Evolutionary conservation across 331 rosid species (phyloP), one percentile per base, ranked within the genome.

Genomic region (Malus hybrid): DNA sequence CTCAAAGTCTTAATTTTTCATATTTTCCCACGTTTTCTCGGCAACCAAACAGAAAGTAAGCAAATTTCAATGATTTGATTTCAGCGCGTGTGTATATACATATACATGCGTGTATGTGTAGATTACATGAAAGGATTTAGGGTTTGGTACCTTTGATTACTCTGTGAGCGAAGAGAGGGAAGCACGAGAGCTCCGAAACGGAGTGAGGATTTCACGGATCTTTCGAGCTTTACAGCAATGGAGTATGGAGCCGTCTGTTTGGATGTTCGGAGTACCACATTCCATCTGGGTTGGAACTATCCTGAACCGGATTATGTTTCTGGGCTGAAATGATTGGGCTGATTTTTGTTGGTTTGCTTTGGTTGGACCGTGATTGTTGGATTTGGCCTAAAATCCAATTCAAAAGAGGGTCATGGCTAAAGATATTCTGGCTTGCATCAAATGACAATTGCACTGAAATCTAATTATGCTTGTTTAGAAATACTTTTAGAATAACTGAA

Each of bases 101-200:
- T 13, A 14, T 20, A 27, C 28, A 63, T 32, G 50, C 2, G 10
- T 18, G 34, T 14, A 20, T 46, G 46, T 31, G 6, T 10, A 16
- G 69, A 79, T 22, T 29, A 52, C 48, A 42, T 42, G 4, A 42
- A 42, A 42, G 48, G 48, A 42, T 79, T 42, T 56, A 19, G 76
- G 39, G 36, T 31, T 76, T 16, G 36, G 57, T 61, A 78, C 83
- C 86, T 79, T 48, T 19, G 61, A 54, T 73, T 71, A 20, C 50
- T 31, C 14, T 27, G 28, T 27, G 24, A 76, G 54, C 56, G 44
- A 15, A 10, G 64, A 74, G 65, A 22, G 57, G 33, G 64, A 60
- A 19, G 22, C 5, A 24, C 27, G 22, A 65, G 36, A 64, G 55
- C 50, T 54, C 73, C 63, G 73, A 7, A 32, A 29, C 44, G 68